Percentiles rank a stretch among this genome's conserved stretches.
These are phyloP conservation scores for Solanum acaule DNA, from an alignment of 257 asterid species.

Conservation along the genomic window DNA sequence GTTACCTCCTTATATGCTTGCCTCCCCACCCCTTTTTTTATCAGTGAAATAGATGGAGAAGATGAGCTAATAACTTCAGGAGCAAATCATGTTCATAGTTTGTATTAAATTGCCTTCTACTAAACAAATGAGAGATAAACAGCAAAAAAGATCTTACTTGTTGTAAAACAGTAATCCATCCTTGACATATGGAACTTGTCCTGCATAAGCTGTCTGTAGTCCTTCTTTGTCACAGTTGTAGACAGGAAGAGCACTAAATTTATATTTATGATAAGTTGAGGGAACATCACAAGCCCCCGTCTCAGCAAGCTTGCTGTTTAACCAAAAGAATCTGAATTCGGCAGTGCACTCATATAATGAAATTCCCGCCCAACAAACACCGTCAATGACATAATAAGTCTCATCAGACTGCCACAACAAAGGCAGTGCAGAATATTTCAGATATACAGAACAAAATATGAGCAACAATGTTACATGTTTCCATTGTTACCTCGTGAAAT, in stretches of 20 bases:
- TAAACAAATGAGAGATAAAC: neutral
- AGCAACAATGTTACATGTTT: neutral
- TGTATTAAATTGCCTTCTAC: neutral
- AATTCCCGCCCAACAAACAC: conserved; percentile 93
- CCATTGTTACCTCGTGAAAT: conserved; percentile 69
- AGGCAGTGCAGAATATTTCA: neutral
- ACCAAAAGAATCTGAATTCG: conserved; percentile 90
- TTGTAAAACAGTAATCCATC: conserved; percentile 86
- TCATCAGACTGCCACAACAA: conserved; percentile 58
- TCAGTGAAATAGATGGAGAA: neutral
- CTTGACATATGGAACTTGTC: conserved; percentile 54
- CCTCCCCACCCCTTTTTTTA: neutral
- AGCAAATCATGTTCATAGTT: neutral
- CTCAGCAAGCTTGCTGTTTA: conserved; percentile 77
- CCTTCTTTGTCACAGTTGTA: conserved; percentile 69
- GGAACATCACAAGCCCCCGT: conserved; percentile 67
- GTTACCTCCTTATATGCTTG: neutral
- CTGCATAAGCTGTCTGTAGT: conserved; percentile 61
- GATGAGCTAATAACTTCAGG: neutral
- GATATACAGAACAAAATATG: neutral
- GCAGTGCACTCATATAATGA: conserved; percentile 82
- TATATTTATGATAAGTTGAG: conserved; percentile 57
- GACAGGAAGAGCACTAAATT: conserved; percentile 42
- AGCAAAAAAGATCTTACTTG: conserved; percentile 37
- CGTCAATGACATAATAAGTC: conserved; percentile 75